Evolutionary conservation across 2,329 filamentous ascomycete genomes (phyloP).

Genomic region (Cytospora paraplurivora): DNA sequence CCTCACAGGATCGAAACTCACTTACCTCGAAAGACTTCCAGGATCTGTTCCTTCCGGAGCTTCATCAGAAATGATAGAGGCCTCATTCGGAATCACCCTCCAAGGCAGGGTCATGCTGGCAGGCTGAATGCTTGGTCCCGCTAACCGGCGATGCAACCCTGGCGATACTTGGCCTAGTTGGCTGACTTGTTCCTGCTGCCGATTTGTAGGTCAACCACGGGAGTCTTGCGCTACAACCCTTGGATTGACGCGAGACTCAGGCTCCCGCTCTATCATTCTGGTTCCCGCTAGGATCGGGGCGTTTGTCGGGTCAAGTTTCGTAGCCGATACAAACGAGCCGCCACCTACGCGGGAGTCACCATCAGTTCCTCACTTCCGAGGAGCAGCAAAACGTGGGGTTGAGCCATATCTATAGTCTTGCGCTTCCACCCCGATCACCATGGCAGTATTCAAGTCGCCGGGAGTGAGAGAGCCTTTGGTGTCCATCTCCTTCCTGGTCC

Average conservation of each 20-base stretch:
- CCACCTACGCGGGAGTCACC: slow-evolving; percentile 10
- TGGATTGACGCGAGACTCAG: slow-evolving; percentile 3
- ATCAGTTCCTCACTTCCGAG: slow-evolving; percentile 1
- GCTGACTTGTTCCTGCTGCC: neutral
- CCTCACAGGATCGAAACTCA: slow-evolving; percentile 10
- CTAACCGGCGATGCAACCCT: neutral
- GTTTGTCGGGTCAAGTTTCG: slow-evolving; percentile 18
- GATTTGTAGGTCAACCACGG: neutral
- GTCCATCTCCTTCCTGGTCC: neutral
- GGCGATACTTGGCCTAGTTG: neutral
- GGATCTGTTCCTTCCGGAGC: slow-evolving; percentile 11
- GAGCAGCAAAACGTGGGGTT: neutral
- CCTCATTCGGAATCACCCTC: slow-evolving; percentile 1
- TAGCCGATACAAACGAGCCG: slow-evolving; percentile 15
- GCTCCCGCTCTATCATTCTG: neutral
- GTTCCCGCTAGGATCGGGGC: slow-evolving; percentile 22
- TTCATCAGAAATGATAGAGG: slow-evolving; percentile 13
- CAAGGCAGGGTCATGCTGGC: slow-evolving; percentile 9
- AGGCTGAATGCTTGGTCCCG: neutral
- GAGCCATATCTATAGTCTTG: neutral
- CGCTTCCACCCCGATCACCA: neutral
- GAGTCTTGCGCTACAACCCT: neutral
- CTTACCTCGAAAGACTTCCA: slow-evolving; percentile 15
- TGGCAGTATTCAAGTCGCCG: neutral
- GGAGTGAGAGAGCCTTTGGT: neutral